Evolutionary conservation across 768 basidiomycete species (phyloP).

Genomic region (Tephrocybe sp.): DNA sequence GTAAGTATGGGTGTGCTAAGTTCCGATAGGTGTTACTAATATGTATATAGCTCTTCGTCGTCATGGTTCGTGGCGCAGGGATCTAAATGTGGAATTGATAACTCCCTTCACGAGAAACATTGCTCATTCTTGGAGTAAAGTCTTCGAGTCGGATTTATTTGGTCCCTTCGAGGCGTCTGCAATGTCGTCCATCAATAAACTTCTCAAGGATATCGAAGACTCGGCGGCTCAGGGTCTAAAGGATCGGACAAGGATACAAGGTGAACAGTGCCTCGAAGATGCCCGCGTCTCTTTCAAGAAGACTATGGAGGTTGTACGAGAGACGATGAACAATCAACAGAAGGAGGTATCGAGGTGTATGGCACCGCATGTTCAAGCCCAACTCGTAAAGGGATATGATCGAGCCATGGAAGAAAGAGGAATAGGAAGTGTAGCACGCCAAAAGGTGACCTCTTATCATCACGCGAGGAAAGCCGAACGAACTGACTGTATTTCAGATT

Average conservation of each 20-base stretch:
- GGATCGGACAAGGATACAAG: constrained; percentile 52
- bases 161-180: constrained; percentile 42
- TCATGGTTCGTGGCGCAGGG: constrained; percentile 54
- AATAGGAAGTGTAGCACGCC: constrained; percentile 55
- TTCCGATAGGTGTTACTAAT: background rate
- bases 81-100: constrained; percentile 59
- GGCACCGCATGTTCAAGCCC: constrained; percentile 53
- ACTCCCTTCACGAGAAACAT: constrained; percentile 60
- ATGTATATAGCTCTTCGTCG: constrained; percentile 44
- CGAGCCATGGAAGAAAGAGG: constrained; percentile 56
- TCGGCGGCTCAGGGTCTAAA: constrained; percentile 52
- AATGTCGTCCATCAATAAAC: constrained; percentile 35
- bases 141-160: constrained; percentile 64
- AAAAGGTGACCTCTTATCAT: constrained; percentile 43
- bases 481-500: constrained; percentile 37
- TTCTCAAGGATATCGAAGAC: constrained; percentile 52
- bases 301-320: constrained; percentile 46
- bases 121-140: constrained; percentile 54
- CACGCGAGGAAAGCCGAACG: too few relatives aligned
- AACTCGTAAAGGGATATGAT: constrained; percentile 52
- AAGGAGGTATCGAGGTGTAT: constrained; percentile 61
- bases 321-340: constrained; percentile 52
- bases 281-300: constrained; percentile 48
- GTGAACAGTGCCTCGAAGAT: constrained; percentile 51
- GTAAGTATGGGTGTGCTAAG: constrained; percentile 30